Evolutionary conservation across 768 basidiomycete genomes (phyloP).

Genomic region (Pleurotus cornucopiae): DNA sequence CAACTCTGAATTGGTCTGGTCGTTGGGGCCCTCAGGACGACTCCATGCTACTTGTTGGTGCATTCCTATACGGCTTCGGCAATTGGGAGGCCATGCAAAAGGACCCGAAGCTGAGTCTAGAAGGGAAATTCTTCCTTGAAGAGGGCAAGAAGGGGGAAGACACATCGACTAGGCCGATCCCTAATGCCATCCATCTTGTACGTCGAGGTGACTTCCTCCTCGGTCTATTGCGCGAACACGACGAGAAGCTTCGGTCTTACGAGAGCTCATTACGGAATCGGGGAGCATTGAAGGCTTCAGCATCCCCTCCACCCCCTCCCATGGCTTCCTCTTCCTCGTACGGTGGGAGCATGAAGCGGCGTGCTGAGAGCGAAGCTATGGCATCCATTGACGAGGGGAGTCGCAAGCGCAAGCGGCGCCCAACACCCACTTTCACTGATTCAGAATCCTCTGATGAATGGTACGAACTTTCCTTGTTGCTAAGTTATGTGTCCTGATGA

Average conservation of each 20-base stretch:
- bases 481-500: conserved; percentile 8
- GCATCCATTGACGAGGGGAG: conserved; percentile 73
- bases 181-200: conserved; percentile 97
- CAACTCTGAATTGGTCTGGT: conserved; percentile 94
- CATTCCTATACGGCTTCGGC: conserved; percentile 91
- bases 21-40: conserved; percentile 93
- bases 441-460: conserved; percentile 91
- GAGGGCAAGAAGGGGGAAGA: conserved; percentile 95
- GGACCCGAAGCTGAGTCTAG: conserved; percentile 76
- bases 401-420: conserved; percentile 82
- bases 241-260: conserved; percentile 87
- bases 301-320: conserved; percentile 71
- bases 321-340: conserved; percentile 57
- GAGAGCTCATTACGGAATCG: conserved; percentile 74
- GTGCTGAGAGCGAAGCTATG: conserved; percentile 83
- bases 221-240: conserved; percentile 77
- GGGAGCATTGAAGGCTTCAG: conserved; percentile 66
- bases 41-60: conserved; percentile 91
- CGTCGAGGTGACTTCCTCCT: conserved; percentile 94
- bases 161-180: conserved; percentile 79
- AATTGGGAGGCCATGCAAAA: conserved; percentile 96
- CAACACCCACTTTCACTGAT: conserved; percentile 96
- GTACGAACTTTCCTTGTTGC: conserved; percentile 38
- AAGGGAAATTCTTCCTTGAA: conserved; percentile 96
- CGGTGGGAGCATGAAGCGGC: conserved; percentile 61